These are phyloP conservation scores for Fusarium dlaminii DNA, from an alignment of 2,329 filamentous ascomycete genomes.

Conservation along the genomic window DNA sequence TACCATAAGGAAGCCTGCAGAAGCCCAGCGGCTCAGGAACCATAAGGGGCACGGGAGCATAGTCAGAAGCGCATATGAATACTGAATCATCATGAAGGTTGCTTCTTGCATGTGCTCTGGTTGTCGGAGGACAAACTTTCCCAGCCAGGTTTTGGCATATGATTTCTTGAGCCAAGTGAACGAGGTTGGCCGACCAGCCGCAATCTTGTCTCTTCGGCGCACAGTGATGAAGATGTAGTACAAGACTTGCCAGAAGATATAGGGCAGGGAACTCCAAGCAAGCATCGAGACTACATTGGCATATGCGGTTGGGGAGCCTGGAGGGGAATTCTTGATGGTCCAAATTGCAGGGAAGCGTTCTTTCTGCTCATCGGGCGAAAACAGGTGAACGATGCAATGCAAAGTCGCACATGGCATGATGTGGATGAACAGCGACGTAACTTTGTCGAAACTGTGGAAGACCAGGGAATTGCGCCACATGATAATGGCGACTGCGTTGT, in stretches of 20 bases:
- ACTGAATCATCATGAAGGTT: constrained; percentile 97
- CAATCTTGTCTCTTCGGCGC: constrained; percentile 93
- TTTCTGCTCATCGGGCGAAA: constrained; percentile 71
- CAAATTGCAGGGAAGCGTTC: constrained; percentile 85
- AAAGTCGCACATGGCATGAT: constrained; percentile 97
- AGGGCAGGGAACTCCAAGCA: constrained; percentile 91
- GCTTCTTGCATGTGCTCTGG: constrained; percentile 82
- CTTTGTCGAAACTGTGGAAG: constrained; percentile 98
- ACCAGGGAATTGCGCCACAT: constrained; percentile 99
- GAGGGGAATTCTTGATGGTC: constrained; percentile 74
- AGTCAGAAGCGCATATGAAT: constrained; percentile 86
- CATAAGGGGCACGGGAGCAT: constrained; percentile 95
- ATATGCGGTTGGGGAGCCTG: constrained; percentile 83
- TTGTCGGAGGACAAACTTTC: constrained; percentile 81
- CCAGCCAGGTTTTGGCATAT: constrained; percentile 90
- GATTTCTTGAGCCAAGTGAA: constrained; percentile 97
- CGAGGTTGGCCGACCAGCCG: constrained; percentile 91
- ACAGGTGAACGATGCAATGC: constrained; percentile 89
- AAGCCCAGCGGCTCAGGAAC: constrained; percentile 90
- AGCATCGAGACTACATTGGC: constrained; percentile 84
- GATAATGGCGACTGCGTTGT: constrained; percentile 96
- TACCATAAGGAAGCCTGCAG: constrained; percentile 76
- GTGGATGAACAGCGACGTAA: constrained; percentile 98
- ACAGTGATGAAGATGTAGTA: constrained; percentile 98
- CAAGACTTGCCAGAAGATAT: constrained; percentile 88